Conservation (phyloP, 2,329 filamentous ascomycete species). For the Aspergillus calidoustus region DNA sequence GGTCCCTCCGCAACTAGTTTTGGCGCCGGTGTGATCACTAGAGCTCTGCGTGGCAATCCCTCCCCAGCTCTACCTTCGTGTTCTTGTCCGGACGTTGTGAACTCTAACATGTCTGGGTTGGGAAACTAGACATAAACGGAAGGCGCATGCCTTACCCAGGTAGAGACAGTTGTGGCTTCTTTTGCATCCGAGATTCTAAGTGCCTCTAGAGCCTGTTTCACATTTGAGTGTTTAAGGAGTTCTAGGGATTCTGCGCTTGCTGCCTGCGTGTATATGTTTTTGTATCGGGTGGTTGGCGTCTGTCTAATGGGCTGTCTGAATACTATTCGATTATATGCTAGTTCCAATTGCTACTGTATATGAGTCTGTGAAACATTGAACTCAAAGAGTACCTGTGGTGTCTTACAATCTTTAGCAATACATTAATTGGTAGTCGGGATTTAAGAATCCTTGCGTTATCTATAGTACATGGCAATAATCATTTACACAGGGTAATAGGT, state of each 20-base stretch:
- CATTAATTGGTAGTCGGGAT: background rate
- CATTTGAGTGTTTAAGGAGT: too few species aligned
- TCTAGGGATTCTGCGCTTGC: background rate
- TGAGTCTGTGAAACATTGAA: background rate
- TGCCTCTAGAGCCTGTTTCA: too few species aligned
- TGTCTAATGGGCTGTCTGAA: background rate
- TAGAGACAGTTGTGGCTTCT: too few species aligned
- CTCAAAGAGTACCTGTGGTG: background rate
- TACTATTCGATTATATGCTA: background rate
- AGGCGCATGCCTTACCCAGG: too few species aligned
- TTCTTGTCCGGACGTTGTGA: constrained; percentile 8
- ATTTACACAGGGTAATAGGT: constrained; percentile 17
- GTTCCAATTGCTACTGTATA: background rate
- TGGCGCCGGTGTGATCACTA: constrained; percentile 23
- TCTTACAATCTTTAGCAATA: constrained; percentile 13
- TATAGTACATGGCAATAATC: constrained; percentile 20
- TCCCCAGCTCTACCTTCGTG: constrained; percentile 3
- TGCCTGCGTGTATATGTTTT: background rate
- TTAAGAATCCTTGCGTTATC: constrained; percentile 8
- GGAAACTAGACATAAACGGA: background rate
- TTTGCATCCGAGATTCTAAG: too few species aligned
- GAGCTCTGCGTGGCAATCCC: constrained; percentile 12
- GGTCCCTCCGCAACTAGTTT: constrained; percentile 24
- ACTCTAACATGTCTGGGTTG: constrained; percentile 8
- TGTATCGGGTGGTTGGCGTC: background rate